These are phyloP conservation scores for Trichosporon sp. DNA, from an alignment of 1,284 basidiomycete species.

Conservation along the genomic window DNA sequence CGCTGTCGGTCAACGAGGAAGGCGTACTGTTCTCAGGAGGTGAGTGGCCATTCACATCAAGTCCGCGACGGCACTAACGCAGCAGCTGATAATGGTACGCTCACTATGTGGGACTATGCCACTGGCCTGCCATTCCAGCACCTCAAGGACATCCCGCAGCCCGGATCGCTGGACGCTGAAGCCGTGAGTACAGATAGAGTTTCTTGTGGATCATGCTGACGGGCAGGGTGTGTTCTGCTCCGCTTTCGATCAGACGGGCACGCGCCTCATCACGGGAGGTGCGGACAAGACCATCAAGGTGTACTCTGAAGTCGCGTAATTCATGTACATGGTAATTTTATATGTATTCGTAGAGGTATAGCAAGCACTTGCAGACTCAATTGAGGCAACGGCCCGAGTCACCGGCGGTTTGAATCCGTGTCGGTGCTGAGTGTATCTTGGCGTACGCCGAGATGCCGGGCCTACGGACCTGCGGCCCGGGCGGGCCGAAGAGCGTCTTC, in stretches of 20 bases:
- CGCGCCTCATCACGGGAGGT: slow-evolving; percentile 88
- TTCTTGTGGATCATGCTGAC: neutral
- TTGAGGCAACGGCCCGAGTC: neutral
- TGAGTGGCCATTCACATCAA: slow-evolving; percentile 46
- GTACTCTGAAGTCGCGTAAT: slow-evolving; percentile 41
- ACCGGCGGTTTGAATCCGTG: neutral
- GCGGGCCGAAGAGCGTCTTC: neutral
- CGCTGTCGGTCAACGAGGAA: slow-evolving; percentile 85
- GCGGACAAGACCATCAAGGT: slow-evolving; percentile 97
- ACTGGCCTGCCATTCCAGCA: slow-evolving; percentile 94
- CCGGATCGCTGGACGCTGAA: slow-evolving; percentile 95
- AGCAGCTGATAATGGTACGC: slow-evolving; percentile 77
- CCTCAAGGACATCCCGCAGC: slow-evolving; percentile 88
- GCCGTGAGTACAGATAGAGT: slow-evolving; percentile 53
- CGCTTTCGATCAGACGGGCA: slow-evolving; percentile 92
- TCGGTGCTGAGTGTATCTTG: neutral
- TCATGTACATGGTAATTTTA: neutral
- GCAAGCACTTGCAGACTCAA: neutral
- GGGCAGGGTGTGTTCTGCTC: slow-evolving; percentile 71
- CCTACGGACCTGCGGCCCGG: neutral
- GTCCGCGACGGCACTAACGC: neutral
- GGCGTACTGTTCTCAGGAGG: slow-evolving; percentile 96
- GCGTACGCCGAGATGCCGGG: neutral
- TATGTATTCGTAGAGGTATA: neutral
- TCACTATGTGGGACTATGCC: slow-evolving; percentile 89